Base-by-base conservation (phyloP, 768 basidiomycete species). In the Termitomyces sp. region DNA sequence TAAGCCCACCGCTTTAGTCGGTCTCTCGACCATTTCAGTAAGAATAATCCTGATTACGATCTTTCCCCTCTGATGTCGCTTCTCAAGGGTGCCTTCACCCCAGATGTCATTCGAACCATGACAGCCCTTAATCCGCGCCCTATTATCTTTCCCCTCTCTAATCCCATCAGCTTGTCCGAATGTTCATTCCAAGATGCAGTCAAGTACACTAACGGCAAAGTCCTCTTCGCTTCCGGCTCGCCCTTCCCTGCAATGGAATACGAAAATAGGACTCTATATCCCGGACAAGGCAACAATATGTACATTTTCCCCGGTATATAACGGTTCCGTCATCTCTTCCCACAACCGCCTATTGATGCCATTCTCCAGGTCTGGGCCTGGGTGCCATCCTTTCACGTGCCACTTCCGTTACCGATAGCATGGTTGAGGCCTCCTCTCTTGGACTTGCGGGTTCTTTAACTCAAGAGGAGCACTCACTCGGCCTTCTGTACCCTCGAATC, bases 201-300 rank as follows among this genome's bases (percentile, higher is more conserved):
- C 44, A 72, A 75, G 49, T 78, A 85, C 73, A 88, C 92, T 3
- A 72, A 83, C 44, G 94, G 94, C 30, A 74, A 70, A 43, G 89
- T 88, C 18, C 81, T 97, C 57, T 97, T 94, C 67, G 94, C 95
- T 0, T 87, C 85, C 42, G 94, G 94, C 3, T 90, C 88, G 33
- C 94, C 94, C 3, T 97, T 94, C 82, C 80, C 83, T 14, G 76
- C 80, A 47, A 77, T 86, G 61, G 65, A 72, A 56, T 87, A 77
- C 72, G 70, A 78, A 36, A 85, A 84, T 32, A 75, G 73, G 54
- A 77, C 63, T 35, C 74, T 87, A 62, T 85, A 87, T 62, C 86
- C 94, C 2, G 91, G 92, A 24, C 95, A 97, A 73, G 94, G 94
- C 28, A 97, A 96, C 70, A 98, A 96, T 72, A 94, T 94, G 91